These are phyloP conservation scores for Neonectria neomacrospora DNA, from an alignment of 2,329 filamentous ascomycete genomes.

Conservation along the genomic window DNA sequence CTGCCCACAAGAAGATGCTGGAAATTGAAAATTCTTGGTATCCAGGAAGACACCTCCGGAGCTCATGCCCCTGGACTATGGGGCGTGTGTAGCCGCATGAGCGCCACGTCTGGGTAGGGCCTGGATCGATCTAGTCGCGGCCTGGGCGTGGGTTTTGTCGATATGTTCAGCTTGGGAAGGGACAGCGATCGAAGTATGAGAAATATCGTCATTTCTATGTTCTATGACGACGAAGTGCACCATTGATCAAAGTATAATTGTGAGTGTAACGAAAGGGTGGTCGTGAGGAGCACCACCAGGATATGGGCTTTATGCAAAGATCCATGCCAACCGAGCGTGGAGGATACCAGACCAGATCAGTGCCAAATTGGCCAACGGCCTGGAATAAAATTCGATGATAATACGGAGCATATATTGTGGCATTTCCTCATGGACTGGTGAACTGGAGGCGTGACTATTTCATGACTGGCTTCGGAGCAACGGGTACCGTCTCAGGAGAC, in stretches of 20 bases:
- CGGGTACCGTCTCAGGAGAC: not conserved
- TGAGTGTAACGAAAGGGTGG: not conserved
- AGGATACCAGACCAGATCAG: not conserved
- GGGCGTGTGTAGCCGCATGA: constrained; percentile 8
- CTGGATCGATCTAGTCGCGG: constrained; percentile 14
- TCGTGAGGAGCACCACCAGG: not conserved
- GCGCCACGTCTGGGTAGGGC: not conserved
- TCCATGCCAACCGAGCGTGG: not conserved
- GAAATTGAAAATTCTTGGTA: not conserved
- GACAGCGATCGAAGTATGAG: not conserved
- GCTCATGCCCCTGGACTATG: constrained; percentile 17
- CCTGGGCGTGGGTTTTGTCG: not conserved
- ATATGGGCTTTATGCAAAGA: not conserved
- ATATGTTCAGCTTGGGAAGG: not conserved
- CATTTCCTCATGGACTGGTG: not conserved
- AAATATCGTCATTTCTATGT: not conserved
- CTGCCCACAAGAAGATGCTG: not conserved
- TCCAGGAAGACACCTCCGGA: constrained; percentile 5
- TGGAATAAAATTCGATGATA: not conserved
- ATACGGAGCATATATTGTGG: not conserved
- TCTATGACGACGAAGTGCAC: not conserved
- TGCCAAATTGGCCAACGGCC: not conserved
- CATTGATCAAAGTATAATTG: not conserved
- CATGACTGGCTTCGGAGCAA: not conserved
- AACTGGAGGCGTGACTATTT: not conserved